These are phyloP conservation scores for Syzygium malaccense DNA, from an alignment of 441 rosid species.

Conservation along the genomic window DNA sequence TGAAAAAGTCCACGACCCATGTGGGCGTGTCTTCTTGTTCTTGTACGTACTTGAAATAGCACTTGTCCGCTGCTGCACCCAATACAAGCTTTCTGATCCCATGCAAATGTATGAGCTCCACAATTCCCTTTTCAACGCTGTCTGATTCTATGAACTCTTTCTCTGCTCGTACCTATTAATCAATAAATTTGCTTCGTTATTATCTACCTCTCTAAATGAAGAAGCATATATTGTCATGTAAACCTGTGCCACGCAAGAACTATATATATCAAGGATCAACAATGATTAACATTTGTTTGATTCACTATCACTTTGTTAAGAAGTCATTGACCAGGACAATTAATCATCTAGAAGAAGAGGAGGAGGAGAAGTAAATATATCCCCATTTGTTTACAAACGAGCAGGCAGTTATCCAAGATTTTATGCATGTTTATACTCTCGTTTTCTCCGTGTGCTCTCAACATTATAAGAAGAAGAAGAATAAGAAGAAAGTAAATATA, in stretches of 20 bases:
- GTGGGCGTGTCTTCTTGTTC: not conserved
- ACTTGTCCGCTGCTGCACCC: conserved; percentile 88
- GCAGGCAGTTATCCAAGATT: conserved; percentile 45
- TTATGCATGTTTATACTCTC: conserved; percentile 48
- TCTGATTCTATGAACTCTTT: conserved; percentile 46
- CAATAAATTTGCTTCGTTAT: not conserved
- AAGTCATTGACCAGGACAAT: not conserved
- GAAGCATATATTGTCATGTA: not conserved
- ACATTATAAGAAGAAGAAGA: conserved; percentile 5
- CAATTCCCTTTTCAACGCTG: conserved; percentile 59
- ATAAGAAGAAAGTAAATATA: conserved; percentile 23
- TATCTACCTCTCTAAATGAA: not conserved
- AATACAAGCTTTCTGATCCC: conserved; percentile 78
- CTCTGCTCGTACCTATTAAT: conserved; percentile 60
- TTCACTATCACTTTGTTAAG: not conserved
- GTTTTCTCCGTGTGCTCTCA: conserved; percentile 45
- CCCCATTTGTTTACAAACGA: conserved; percentile 50
- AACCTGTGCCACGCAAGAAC: not conserved
- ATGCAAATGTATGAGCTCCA: conserved; percentile 43
- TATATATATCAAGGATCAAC: not conserved
- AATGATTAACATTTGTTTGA: not conserved
- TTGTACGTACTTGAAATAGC: conserved; percentile 38
- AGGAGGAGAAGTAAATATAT: conserved; percentile 23
- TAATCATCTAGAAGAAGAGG: not conserved
- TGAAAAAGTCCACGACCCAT: not conserved